Percentiles rank a stretch among this genome's conserved stretches.
These are phyloP conservation scores for Diddensiella caesifluorescens DNA, from an alignment of 805 yeast genomes.

Conservation along the genomic window DNA sequence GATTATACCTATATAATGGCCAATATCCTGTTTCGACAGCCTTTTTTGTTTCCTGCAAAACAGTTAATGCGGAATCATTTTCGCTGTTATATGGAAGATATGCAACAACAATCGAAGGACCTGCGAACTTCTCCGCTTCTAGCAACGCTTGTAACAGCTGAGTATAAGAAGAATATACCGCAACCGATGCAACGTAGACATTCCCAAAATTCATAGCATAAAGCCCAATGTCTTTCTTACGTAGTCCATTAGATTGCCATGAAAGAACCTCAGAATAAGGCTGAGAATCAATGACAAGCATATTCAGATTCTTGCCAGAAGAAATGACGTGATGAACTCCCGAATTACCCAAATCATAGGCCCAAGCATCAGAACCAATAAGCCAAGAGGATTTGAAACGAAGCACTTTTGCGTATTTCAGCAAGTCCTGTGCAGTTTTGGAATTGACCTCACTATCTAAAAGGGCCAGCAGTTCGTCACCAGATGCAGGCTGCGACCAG, in stretches of 20 bases:
- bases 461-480: not conserved
- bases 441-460: slow-evolving; percentile 23
- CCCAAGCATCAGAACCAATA: slow-evolving; percentile 92
- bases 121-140: slow-evolving; percentile 84
- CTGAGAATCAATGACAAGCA: slow-evolving; percentile 83
- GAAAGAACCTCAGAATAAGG: slow-evolving; percentile 45
- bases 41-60: slow-evolving; percentile 77
- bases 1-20: slow-evolving; percentile 89
- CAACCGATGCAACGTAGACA: slow-evolving; percentile 89
- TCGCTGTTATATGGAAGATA: slow-evolving; percentile 73
- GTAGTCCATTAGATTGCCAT: slow-evolving; percentile 30
- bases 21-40: slow-evolving; percentile 95
- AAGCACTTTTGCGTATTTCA: slow-evolving; percentile 45
- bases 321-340: slow-evolving; percentile 83
- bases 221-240: slow-evolving; percentile 88
- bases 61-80: slow-evolving; percentile 56
- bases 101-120: slow-evolving; percentile 89
- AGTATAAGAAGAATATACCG: slow-evolving; percentile 88
- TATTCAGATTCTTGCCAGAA: slow-evolving; percentile 70
- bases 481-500: not conserved
- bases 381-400: slow-evolving; percentile 62
- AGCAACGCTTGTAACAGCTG: slow-evolving; percentile 82
- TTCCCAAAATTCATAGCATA: slow-evolving; percentile 92
- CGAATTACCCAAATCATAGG: slow-evolving; percentile 85
- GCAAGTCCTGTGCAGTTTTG: slow-evolving; percentile 40